Base-by-base conservation (phyloP, 2,329 filamentous ascomycete species). In the Diatrype stigma region DNA sequence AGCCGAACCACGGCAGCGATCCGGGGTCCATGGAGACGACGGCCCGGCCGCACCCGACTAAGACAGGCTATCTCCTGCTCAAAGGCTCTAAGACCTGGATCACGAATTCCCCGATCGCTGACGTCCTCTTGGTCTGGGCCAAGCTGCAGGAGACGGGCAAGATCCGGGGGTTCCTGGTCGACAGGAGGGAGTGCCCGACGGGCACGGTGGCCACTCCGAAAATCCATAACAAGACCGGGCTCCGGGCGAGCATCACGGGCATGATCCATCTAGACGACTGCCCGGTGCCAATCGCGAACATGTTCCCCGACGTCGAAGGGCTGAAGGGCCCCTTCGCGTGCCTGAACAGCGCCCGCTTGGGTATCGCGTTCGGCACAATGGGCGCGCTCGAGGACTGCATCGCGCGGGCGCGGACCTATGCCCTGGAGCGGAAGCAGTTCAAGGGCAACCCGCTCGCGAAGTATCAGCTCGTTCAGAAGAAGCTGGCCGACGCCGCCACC, bases 401-500 rank as follows among this genome's bases (percentile, higher is more conserved):
- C 56, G 76, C 79, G 17, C 82, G 92, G 47, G 84, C 94, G 3
- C 80, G 93, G 55, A 84, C 85, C 12, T 99, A 99, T 67, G 84
- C 92, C n/a, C 74, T 99, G 47, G 92, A 96, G 70, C 81, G 94
- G 57, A 93, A 87, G 73, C 94, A 99, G 70, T 99, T 99, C 81
- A 96, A 95, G 75, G 85, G 85, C 46, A 97, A 97, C 70, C 92
- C 93, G 0, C 79, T 99, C 48, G 94, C 93, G 38, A 95, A 89
- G 69, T 99, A 99, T 67, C 94, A 99, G 75, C 84, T 99, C 14
- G 82, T 99, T 48, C 94, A 99, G 78, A 96, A 96, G 82, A 99
- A 99, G 77, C 78, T 99, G 55, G 88, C 93, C 1, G 94, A 99
- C 69, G 94, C 94, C 1, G 78, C 83, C 3, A 96, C 93, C 1